phyloP scores from a whole-genome alignment of 73 alveolate genomes.

The Symbiodinium natans region DNA sequence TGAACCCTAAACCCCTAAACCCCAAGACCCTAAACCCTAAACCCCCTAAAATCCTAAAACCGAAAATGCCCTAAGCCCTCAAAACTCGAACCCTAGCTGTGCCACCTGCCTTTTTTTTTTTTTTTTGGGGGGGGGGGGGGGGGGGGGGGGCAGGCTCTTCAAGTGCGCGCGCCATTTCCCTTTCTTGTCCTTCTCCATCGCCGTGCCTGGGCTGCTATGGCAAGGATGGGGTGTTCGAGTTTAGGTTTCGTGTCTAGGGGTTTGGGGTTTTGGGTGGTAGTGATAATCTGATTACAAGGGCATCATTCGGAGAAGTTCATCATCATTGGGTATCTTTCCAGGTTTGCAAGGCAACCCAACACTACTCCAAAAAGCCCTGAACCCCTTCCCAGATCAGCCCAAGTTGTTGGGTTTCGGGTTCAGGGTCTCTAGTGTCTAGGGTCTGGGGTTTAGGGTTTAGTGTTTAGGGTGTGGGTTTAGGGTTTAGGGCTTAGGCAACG shows the following conservation, averaged over 20 bases:
- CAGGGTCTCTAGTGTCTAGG: neutral
- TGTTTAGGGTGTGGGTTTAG: neutral
- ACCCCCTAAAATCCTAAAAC: neutral
- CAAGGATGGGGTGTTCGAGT: neutral
- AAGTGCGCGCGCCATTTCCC: neutral
- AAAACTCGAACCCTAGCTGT: neutral
- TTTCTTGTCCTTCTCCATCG: neutral
- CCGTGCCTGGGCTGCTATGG: neutral
- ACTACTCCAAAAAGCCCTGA: too few species aligned
- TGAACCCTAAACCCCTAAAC: neutral
- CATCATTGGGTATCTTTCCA: too few species aligned
- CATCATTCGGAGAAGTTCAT: too few species aligned
- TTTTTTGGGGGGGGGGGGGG: too few species aligned
- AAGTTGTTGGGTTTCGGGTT: too few species aligned
- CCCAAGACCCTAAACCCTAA: neutral
- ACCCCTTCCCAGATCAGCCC: too few species aligned
- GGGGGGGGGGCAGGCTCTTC: neutral
- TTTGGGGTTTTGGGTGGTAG: too few species aligned
- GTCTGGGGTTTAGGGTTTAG: neutral
- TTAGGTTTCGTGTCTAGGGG: neutral
- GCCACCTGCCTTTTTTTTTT: too few species aligned
- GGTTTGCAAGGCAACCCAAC: too few species aligned
- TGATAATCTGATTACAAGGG: too few species aligned
- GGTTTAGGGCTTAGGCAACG: too few species aligned
- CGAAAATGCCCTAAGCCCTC: neutral